Percentiles rank a stretch among this genome's conserved stretches.
Evolutionary conservation across 148 eudicot species (phyloP).

Genomic region (Agrostemma githago): DNA sequence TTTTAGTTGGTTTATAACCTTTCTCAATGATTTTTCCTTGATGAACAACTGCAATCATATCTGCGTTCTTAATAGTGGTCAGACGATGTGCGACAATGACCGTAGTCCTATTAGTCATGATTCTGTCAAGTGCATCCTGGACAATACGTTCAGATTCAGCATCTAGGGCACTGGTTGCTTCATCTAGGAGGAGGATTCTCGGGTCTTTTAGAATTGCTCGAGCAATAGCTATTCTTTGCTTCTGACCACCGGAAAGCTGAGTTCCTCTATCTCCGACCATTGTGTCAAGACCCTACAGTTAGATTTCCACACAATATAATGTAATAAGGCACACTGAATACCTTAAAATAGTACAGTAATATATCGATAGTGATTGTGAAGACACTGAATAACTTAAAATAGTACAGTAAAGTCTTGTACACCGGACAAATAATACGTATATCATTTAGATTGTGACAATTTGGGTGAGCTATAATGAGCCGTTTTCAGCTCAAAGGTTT

Average conservation of each 20-base stretch:
- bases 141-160: conserved; percentile 84
- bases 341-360: neutral
- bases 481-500: neutral
- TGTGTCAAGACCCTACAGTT: conserved; percentile 61
- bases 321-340: neutral
- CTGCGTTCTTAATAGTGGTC: conserved; percentile 73
- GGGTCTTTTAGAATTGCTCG: conserved; percentile 81
- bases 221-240: conserved; percentile 89
- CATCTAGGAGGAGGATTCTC: conserved; percentile 75
- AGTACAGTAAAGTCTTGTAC: neutral
- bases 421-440: neutral
- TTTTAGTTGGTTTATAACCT: conserved; percentile 36
- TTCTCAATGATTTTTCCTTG: conserved; percentile 69
- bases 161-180: conserved; percentile 91
- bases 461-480: neutral
- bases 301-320: neutral
- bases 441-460: neutral
- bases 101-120: conserved; percentile 71
- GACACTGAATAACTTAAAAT: neutral
- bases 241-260: conserved; percentile 87
- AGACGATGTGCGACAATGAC: conserved; percentile 83
- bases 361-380: neutral
- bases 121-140: conserved; percentile 77
- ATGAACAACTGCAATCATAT: conserved; percentile 74
- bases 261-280: conserved; percentile 92